Base-by-base conservation (phyloP, 2,329 filamentous ascomycete species). In the Colletotrichum eleusines region DNA sequence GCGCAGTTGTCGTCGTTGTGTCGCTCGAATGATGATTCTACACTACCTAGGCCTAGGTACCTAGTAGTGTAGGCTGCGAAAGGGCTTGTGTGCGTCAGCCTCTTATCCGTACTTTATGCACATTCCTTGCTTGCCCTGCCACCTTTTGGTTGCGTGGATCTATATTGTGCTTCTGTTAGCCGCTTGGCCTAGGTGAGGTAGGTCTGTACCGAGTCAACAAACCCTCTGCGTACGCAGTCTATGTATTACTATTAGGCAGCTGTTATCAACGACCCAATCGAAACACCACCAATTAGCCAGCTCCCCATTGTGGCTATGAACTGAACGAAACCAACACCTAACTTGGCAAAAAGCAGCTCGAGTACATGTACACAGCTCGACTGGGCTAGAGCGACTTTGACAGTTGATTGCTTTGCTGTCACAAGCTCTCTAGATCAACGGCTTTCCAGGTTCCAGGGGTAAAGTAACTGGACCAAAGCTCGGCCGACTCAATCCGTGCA, bases 51-150 rank as follows among this genome's bases (percentile, higher is more conserved):
- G n/a, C n/a, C n/a, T n/a, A n/a, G n/a, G n/a, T n/a, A n/a, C n/a
- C n/a, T n/a, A n/a, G n/a, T n/a, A n/a, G n/a, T n/a, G n/a, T n/a
- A 46, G 31, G 23, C 55, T 66, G 46, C 48, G 18, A 28, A 33
- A 35, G 46, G 42, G 46, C 67, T 42, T 28, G 35, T 48, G 42
- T 70, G 55, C 63, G 63, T 66, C 63, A 70, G 55, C 63, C 38
- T 46, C 54, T 66, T 42, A 55, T 28, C 38, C 60, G 28, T 59
- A 23, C 57, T 33, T 35, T 55, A 26, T 33, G 20, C 33, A 16
- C 62, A 8, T 38, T 8, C 28, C n/a, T 38, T 44, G 35, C 38
- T 46, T 51, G 42, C 53, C 50, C 12, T 51, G 20, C 58, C 48
- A 20, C 58, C 31, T 40, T 48, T 6, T 48, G 12, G 28, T 23